phyloP scores from a whole-genome alignment of 163 green algal genomes.

The Scenedesmus sp. region DNA sequence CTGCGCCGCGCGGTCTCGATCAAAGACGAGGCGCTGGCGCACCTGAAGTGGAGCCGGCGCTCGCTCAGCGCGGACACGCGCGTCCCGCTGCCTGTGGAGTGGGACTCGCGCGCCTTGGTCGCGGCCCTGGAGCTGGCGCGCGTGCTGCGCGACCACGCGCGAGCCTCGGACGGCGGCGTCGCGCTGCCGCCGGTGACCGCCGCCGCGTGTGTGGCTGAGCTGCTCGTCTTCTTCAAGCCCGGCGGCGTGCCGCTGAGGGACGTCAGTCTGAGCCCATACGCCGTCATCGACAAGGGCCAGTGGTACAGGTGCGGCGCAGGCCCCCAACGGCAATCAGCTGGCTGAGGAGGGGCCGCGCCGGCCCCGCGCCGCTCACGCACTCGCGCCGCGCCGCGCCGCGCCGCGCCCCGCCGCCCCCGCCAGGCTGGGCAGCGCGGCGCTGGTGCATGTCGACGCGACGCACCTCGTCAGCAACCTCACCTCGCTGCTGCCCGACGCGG shows the following conservation, averaged over 20 bases:
- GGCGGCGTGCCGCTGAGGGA: conserved; percentile 34
- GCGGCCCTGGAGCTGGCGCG: conserved; percentile 19
- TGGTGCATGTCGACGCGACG: conserved; percentile 41
- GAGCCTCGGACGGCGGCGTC: not conserved
- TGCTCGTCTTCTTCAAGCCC: conserved; percentile 43
- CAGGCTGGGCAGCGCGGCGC: conserved; percentile 27
- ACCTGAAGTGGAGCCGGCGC: conserved; percentile 12
- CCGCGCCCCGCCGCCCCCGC: too few relatives aligned
- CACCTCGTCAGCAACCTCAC: conserved; percentile 43
- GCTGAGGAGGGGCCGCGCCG: too few relatives aligned
- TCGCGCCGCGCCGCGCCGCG: too few relatives aligned
- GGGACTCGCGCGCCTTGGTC: conserved; percentile 31
- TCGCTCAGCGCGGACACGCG: not conserved
- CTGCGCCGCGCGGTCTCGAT: not conserved
- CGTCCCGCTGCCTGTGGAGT: conserved; percentile 26
- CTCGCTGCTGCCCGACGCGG: conserved; percentile 19
- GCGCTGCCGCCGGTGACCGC: conserved; percentile 30
- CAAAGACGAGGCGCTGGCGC: conserved; percentile 35
- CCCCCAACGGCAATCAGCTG: not conserved
- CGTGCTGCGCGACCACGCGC: conserved; percentile 20
- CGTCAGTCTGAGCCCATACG: conserved; percentile 42
- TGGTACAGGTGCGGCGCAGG: conserved; percentile 29
- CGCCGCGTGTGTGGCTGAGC: conserved; percentile 3
- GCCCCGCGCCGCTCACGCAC: too few relatives aligned
- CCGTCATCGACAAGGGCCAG: conserved; percentile 29